Evolutionary conservation across 1,139 yeast species (phyloP), one percentile per base, ranked within the genome.

Genomic region (Citeromyces siamensis): DNA sequence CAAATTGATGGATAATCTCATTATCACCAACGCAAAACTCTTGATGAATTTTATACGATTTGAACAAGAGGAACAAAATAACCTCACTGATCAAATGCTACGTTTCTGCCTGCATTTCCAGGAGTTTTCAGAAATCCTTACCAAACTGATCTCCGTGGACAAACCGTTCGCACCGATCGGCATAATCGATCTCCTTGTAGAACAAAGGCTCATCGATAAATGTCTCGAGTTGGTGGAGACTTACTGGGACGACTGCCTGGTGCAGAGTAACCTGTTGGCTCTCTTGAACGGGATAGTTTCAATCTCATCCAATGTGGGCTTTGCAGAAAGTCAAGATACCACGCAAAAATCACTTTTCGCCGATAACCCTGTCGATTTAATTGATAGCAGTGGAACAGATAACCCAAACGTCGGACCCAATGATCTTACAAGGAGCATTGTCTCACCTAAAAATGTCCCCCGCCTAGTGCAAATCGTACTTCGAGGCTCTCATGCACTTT

Each of bases 381-480:
- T 20, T 20, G 33, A 37, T 21, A 33, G 5, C 21, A 32, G 32
- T n/a, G 37, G 32, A n/a, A 13, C 31, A 7, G 35, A 69, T 46
- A 83, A 81, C 47, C 82, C 95, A n/a, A 83, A 93, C 13, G 85
- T 90, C 45, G 98, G 99, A 1, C 97, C 98, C 6, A 90, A 90
- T 55, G 97, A 90, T 55, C 67, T 90, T 37, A 86, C 97, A 1
- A 66, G 99, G 45, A 93, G 86, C 52, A 66, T 90, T 38, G 96
- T 88, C 4, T 73, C 83, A 20, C 75, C 73, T 32, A 71, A 71
- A 41, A 75, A 85, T 63, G 65, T 77, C 45, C 60, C 64, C 39
- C 67, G 65, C 44, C 65, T 90, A 44, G 77, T 94, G 40, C 61
- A 72, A 16, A 71, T 83, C 39, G 84, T 90, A 88, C 67, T 88